A percentile compares a stretch with the other conserved stretches of the same genome.
Evolutionary conservation across 768 basidiomycete genomes (phyloP).

Genomic region (Calocera viscosa): DNA sequence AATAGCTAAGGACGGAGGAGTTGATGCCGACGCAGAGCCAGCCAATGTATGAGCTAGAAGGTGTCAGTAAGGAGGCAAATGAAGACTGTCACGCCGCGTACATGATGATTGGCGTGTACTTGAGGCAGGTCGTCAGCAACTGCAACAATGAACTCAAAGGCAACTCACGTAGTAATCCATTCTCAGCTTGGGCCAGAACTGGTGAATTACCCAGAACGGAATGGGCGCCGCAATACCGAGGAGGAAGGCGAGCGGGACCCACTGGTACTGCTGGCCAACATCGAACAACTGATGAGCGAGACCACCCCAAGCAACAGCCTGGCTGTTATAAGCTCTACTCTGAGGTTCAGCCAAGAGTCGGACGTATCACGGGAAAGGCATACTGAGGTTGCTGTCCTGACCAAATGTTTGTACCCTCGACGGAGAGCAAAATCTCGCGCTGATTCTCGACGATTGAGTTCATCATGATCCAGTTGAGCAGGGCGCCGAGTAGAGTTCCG

Average conservation of each 20-base stretch:
- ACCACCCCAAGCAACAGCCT: constrained; percentile 45
- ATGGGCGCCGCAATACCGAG: constrained; percentile 41
- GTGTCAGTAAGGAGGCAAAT: not conserved
- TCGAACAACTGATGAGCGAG: constrained; percentile 39
- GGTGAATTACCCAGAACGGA: constrained; percentile 41
- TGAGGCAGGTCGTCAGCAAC: not conserved
- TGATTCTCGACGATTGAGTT: constrained; percentile 44
- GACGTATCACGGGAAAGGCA: constrained; percentile 31
- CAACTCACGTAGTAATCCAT: constrained; percentile 31
- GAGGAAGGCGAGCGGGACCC: constrained; percentile 38
- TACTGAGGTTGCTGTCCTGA: constrained; percentile 6
- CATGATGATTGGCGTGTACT: constrained; percentile 37
- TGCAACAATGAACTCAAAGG: not conserved
- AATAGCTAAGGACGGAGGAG: constrained; percentile 37
- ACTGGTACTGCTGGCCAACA: constrained; percentile 37
- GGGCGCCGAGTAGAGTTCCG: constrained; percentile 42
- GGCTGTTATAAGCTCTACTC: constrained; percentile 33
- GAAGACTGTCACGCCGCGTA: constrained; percentile 22
- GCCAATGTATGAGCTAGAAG: constrained; percentile 38
- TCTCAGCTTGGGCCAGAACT: constrained; percentile 35
- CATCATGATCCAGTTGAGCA: constrained; percentile 45
- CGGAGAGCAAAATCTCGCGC: constrained; percentile 38
- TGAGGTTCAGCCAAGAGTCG: constrained; percentile 37
- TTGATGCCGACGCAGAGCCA: constrained; percentile 48
- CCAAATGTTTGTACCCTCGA: constrained; percentile 54